phyloP scores from a whole-genome alignment of 1,284 basidiomycete species.

The Hypsizygus ulmarius region DNA sequence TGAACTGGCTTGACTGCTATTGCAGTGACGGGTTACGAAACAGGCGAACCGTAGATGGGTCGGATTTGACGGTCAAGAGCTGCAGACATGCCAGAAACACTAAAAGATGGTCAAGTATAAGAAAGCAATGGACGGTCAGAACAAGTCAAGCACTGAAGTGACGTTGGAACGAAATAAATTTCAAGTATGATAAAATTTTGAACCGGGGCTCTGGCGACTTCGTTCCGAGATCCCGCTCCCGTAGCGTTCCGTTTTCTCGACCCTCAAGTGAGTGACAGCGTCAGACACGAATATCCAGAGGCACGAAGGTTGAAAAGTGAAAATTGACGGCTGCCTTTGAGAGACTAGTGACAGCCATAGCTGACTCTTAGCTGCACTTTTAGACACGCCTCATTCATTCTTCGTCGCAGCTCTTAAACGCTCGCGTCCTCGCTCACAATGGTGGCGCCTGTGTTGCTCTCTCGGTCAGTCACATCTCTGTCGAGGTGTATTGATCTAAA shows the following conservation, averaged over 20 bases:
- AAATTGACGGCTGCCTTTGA: no score
- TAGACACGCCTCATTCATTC: neutral
- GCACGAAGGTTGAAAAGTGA: no score
- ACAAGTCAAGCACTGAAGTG: neutral
- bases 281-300: no score
- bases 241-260: conserved; percentile 13
- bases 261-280: neutral
- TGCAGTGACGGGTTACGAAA: conserved; percentile 7
- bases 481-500: conserved; percentile 1
- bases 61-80: conserved; percentile 76
- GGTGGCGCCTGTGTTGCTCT: conserved; percentile 44
- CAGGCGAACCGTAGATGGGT: conserved; percentile 67
- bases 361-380: no score
- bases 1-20: conserved; percentile 9
- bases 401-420: no score
- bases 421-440: neutral
- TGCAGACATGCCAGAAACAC: conserved; percentile 35
- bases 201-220: conserved; percentile 3
- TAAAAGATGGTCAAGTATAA: neutral
- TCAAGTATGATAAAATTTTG: conserved; percentile 8
- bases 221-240: conserved; percentile 13
- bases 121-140: neutral
- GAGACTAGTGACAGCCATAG: no score
- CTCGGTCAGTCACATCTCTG: conserved; percentile 41
- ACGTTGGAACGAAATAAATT: neutral